phyloP scores from a whole-genome alignment of 1,139 yeast genomes.

The Suhomyces chickasaworum region DNA sequence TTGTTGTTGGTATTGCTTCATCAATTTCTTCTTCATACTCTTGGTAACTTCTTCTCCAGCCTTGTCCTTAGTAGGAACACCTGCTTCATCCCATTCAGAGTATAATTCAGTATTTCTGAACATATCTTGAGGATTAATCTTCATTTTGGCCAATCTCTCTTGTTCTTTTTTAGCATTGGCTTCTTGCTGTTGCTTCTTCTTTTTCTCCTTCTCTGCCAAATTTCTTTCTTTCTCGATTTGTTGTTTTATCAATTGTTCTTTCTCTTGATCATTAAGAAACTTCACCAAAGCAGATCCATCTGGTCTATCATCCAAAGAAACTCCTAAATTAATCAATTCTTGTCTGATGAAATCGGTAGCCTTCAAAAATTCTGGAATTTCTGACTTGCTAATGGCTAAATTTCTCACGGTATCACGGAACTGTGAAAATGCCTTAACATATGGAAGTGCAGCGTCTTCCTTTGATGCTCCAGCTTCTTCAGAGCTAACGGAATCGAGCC shows the following conservation, averaged over 20 bases:
- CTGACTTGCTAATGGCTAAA: slow-evolving; percentile 68
- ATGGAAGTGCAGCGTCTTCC: slow-evolving; percentile 79
- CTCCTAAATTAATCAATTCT: slow-evolving; percentile 73
- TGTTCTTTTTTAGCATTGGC: slow-evolving; percentile 59
- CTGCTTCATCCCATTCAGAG: slow-evolving; percentile 80
- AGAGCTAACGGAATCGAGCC: slow-evolving; percentile 52
- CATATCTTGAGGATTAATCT: slow-evolving; percentile 68
- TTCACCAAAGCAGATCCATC: slow-evolving; percentile 81
- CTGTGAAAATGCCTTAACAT: slow-evolving; percentile 69
- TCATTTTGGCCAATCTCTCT: slow-evolving; percentile 70
- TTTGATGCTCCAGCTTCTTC: slow-evolving; percentile 30
- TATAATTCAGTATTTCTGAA: slow-evolving; percentile 61
- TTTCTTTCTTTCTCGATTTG: slow-evolving; percentile 63
- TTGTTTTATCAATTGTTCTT: slow-evolving; percentile 60
- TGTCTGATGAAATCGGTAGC: slow-evolving; percentile 44
- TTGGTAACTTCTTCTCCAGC: slow-evolving; percentile 89
- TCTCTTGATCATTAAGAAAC: slow-evolving; percentile 70
- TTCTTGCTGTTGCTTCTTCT: slow-evolving; percentile 41
- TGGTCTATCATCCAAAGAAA: slow-evolving; percentile 85
- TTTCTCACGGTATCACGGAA: slow-evolving; percentile 83
- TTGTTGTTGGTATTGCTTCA: slow-evolving; percentile 77
- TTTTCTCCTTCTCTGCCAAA: slow-evolving; percentile 40
- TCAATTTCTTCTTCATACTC: slow-evolving; percentile 79
- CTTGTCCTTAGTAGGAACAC: slow-evolving; percentile 75
- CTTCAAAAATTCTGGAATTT: slow-evolving; percentile 54